phyloP scores from a whole-genome alignment of 2,329 filamentous ascomycete genomes.

The Domatiomyces globalis region DNA sequence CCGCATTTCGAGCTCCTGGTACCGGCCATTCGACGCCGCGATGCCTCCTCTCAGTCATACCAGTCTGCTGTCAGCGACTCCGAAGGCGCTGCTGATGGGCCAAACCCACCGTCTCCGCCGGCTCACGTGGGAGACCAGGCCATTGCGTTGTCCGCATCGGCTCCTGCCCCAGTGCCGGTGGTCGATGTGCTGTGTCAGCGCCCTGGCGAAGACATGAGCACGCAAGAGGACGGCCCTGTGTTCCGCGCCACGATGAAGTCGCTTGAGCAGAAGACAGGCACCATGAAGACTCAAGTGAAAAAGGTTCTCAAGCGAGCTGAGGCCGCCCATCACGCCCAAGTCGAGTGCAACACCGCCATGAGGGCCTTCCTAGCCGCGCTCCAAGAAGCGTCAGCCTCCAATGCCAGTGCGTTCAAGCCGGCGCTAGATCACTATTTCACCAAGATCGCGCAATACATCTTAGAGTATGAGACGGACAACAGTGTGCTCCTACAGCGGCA shows the following conservation, averaged over 20 bases:
- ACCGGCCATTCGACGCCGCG: constrained; percentile 56
- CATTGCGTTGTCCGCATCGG: constrained; percentile 21
- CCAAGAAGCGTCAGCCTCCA: constrained; percentile 74
- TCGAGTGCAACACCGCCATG: constrained; percentile 73
- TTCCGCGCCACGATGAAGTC: constrained; percentile 96
- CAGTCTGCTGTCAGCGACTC: constrained; percentile 65
- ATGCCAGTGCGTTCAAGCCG: constrained; percentile 91
- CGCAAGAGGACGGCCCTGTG: constrained; percentile 81
- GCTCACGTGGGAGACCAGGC: constrained; percentile 11
- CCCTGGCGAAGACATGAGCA: constrained; percentile 69
- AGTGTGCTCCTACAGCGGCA: constrained; percentile 72
- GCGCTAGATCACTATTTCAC: constrained; percentile 97
- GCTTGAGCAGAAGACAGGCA: constrained; percentile 88
- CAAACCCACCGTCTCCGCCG: constrained; percentile 21
- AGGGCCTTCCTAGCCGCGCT: constrained; percentile 70
- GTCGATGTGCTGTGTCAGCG: constrained; percentile 79
- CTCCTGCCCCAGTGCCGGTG: constrained; percentile 39
- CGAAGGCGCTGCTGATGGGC: constrained; percentile 37
- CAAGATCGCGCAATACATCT: constrained; percentile 82
- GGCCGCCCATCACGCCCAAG: constrained; percentile 64
- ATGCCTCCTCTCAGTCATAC: constrained; percentile 76
- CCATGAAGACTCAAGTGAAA: constrained; percentile 88
- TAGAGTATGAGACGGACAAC: constrained; percentile 75
- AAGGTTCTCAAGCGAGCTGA: constrained; percentile 92
- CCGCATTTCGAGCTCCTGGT: constrained; percentile 59